Evolutionary conservation across 257 asterid species (phyloP).

Genomic region (Jaltomata sinuosa): DNA sequence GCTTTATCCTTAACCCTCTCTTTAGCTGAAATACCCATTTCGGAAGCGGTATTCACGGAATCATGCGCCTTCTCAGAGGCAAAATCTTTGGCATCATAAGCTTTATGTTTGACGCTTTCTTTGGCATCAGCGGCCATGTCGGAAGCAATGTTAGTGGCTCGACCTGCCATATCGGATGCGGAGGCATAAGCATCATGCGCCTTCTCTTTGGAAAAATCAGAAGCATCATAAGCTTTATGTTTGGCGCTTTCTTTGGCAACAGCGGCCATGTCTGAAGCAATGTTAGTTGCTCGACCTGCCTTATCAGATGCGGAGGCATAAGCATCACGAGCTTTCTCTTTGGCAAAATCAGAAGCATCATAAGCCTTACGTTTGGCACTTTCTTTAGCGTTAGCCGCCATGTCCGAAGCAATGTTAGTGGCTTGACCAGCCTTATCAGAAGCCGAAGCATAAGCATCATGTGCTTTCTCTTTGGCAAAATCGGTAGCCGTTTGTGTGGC

Average conservation of each 20-base stretch:
- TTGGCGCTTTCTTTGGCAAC: conserved; percentile 10
- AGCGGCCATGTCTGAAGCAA: conserved; percentile 20
- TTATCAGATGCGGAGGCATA: conserved; percentile 10
- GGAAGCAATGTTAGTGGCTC: background rate
- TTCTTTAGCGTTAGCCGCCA: conserved; percentile 5
- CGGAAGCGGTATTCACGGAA: background rate
- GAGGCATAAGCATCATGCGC: conserved; percentile 10
- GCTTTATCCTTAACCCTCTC: conserved; percentile 12
- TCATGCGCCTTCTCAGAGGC: conserved; percentile 2
- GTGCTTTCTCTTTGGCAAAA: conserved; percentile 4
- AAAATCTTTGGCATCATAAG: background rate
- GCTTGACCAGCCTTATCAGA: conserved; percentile 7
- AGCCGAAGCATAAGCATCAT: conserved; percentile 9
- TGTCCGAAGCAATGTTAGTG: background rate
- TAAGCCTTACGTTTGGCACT: conserved; percentile 9
- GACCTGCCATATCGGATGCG: conserved; percentile 4
- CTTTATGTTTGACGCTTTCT: conserved; percentile 12
- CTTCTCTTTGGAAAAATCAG: background rate
- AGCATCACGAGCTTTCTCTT: background rate
- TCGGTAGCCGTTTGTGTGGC: background rate
- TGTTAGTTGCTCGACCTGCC: conserved; percentile 10
- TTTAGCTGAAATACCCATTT: conserved; percentile 3
- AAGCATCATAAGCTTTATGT: background rate
- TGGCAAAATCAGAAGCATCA: background rate
- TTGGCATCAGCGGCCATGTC: conserved; percentile 1